Evolutionary conservation across 164 flowering plant species (phyloP), one percentile per base, ranked within the genome.

Genomic region (Piper longum): DNA sequence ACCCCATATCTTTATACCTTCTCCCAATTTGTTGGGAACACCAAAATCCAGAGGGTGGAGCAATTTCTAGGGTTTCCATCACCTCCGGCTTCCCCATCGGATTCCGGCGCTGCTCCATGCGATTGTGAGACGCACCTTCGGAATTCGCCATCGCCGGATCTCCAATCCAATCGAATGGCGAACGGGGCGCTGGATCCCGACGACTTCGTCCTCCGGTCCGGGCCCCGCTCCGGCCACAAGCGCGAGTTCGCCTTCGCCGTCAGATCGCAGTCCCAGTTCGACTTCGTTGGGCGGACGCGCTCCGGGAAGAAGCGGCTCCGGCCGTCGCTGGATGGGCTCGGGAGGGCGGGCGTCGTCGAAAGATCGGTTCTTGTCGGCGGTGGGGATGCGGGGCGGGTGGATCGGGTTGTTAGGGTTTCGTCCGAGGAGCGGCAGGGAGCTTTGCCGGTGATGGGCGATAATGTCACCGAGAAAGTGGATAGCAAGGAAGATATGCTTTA

Each of bases 201-300:
- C 43, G 71, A 63, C 57, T 71, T 71, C 61, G 44, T 66, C 12
- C 57, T 59, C n/a, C 68, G 68, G 17, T 66, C 68, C 1, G 62
- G 74, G 26, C 66, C 67, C n/a, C 57, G 79, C 48, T 43, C 62
- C 4, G 76, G 76, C n/a, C 54, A 51, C n/a, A 76, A 76, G 43
- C 72, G 79, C 17, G 79, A 76, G 66, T 71, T 73, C 55, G 69
- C 69, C 43, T 73, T 76, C 54, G 74, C 74, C 1, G 39, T 71
- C 62, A 64, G 62, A 62, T 70, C 55, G 45, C 79, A 76, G 44
- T 57, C 74, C 2, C 74, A 73, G 64, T n/a, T 71, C 16, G 70
- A 59, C 16, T 66, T 66, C 42, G 43, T 71, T 7, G 64, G 74
- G 17, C 66, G 69, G 17, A 68, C 71, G 42, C 67, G 79, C 8